Evolutionary conservation across 345 rosid genomes (phyloP), one percentile per base, ranked within the genome.

Genomic region (Eucalyptus cloeziana): DNA sequence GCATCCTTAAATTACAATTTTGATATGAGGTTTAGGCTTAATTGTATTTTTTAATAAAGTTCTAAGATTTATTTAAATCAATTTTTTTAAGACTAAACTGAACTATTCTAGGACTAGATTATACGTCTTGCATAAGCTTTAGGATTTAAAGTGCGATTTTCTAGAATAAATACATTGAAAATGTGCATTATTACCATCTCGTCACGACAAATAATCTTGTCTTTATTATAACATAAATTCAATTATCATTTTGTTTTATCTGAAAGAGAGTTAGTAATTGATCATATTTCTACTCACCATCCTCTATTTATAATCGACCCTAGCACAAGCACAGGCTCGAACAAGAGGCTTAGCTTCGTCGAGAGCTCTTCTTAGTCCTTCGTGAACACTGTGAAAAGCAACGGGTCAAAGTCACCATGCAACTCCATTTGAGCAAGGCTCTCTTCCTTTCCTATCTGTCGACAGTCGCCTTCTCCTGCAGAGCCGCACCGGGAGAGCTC

Each of bases 161-260:
- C 5, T 11, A 3, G 2, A 4, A 64, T 13, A n/a, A 64, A 8
- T 64, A 14, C 9, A 8, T 64, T n/a, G 19, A 22, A n/a, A 64
- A n/a, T 14, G 10, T n/a, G 5, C 8, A 7, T 1, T 67, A 67
- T 3, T 7, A 11, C 10, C 0, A 17, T 15, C 10, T 4, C 22
- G 1, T 31, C 11, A 4, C 10, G 0, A 31, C 9, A 67, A 67
- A 67, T 67, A 16, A 4, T 67, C 40, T 16, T 67, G 5, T n/a
- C 37, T 67, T 67, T 67, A 67, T 14, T 67, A 67, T n/a, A 21
- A 67, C 5, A 33, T n/a, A 67, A 64, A 64, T n/a, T n/a, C 37
- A 64, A 13, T 62, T 4, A 30, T 30, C 17, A 7, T n/a, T 64
- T n/a, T 64, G 27, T 56, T 56, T 56, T 56, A 22, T 14, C 10